Conservation (phyloP, 768 basidiomycete genomes). For the Candolleomyces eurysporus region DNA sequence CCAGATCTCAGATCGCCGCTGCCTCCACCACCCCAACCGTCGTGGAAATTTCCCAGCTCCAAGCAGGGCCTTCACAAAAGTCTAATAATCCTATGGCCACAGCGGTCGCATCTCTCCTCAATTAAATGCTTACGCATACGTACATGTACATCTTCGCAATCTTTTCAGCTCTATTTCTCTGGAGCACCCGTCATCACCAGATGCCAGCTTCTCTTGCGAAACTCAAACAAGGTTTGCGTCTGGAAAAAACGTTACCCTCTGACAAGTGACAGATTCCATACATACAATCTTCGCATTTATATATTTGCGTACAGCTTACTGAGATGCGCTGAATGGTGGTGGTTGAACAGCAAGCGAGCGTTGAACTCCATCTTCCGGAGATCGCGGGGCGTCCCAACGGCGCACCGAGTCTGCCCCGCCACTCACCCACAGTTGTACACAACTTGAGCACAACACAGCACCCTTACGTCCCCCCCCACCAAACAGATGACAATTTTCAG, state of each 20-base stretch:
- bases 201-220: too few species aligned
- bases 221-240: neutral
- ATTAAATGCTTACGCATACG: too few species aligned
- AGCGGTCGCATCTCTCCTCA: neutral
- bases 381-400: neutral
- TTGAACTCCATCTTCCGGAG: neutral
- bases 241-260: constrained; percentile 2
- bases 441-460: neutral
- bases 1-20: constrained; percentile 3
- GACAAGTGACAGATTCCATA: constrained; percentile 24
- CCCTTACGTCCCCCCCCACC: neutral
- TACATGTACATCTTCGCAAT: too few species aligned
- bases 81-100: neutral
- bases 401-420: neutral
- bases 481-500: neutral
- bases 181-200: too few species aligned
- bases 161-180: too few species aligned
- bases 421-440: neutral
- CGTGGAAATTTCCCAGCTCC: constrained; percentile 2
- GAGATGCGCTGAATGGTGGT: too few species aligned
- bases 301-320: too few species aligned
- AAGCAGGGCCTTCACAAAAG: neutral
- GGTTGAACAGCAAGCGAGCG: neutral
- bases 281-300: neutral
- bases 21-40: neutral